A percentile compares a stretch with the other conserved stretches of the same genome.
phyloP scores from a whole-genome alignment of 192 early-diverging fungal genomes.

The Geosiphon pyriformis region DNA sequence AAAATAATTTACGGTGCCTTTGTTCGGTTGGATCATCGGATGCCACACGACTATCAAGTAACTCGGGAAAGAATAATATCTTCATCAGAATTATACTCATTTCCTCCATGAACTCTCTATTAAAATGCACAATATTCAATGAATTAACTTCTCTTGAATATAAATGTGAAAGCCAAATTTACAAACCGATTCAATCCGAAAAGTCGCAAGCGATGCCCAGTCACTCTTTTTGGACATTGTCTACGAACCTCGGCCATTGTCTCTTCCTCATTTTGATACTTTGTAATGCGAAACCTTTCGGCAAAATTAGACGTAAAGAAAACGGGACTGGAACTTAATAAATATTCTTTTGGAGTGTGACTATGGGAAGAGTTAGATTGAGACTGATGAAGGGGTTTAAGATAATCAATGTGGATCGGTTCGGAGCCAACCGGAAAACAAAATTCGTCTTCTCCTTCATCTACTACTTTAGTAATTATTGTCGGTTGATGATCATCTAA shows the following conservation, averaged over 20 bases:
- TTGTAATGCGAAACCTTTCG: neutral
- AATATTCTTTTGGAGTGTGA: neutral
- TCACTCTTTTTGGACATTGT: slow-evolving; percentile 32
- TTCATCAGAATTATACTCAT: slow-evolving; percentile 5
- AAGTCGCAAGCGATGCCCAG: slow-evolving; percentile 32
- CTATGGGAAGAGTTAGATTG: neutral
- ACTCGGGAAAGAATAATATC: slow-evolving; percentile 4
- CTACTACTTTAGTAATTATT: neutral
- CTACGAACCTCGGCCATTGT: slow-evolving; percentile 32
- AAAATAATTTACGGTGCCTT: too few species aligned
- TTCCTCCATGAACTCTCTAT: slow-evolving; percentile 2
- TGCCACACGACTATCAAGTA: neutral
- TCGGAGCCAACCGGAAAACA: neutral
- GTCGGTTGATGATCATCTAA: neutral
- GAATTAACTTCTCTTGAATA: neutral
- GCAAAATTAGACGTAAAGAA: neutral
- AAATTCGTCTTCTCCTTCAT: neutral
- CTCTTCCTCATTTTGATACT: slow-evolving; percentile 8
- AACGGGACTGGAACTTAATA: neutral
- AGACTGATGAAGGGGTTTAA: neutral
- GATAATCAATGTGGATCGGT: neutral
- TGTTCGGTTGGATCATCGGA: neutral
- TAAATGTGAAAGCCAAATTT: neutral
- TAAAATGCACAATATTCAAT: neutral
- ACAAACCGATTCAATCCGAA: slow-evolving; percentile 38